Base-by-base conservation (phyloP, 805 yeast genomes). In the Saccharomycopsis javanensis region DNA sequence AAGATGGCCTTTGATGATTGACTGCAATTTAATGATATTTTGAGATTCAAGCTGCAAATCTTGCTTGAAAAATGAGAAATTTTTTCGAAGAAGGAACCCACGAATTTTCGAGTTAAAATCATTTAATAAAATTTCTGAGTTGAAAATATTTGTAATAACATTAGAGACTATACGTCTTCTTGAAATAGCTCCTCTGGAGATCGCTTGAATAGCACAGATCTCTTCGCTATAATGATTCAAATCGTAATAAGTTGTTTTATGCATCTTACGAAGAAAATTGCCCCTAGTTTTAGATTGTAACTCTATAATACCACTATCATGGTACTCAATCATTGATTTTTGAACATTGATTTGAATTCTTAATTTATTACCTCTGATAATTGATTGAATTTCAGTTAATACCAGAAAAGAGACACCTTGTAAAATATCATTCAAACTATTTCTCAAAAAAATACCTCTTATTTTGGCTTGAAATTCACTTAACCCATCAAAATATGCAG, bases 1-100 rank as follows among this genome's bases (percentile, higher is more conserved):
- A 28, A 83, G 70, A 5, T 83, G 79, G 28, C 92, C 95, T 62
- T 90, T 76, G 56, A 83, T 71, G 5, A 70, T 62, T 0, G 87
- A 76, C 68, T 88, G 94, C 2, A 86, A 60, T 1, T 67, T 65
- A 1, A 75, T 64, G 1, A 82, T 64, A 1, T 72, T 64, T 23
- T 61, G 60, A n/a, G 61, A 63, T 33, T 64, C 51, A 45, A 54
- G 54, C 27, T 59, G 60, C 10, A 73, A 55, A 16, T 61, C 55
- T 11, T 34, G 35, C 34, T 60, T 65, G 15, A 62, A 61, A 7
- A 48, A 18, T 0, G 18, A 51, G 4, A 75, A 56, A 8, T 65
- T 63, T 1, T 59, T 64, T 61, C 83, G 68, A 0, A 72, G 65
- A 11, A 66, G 55, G 31, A 69, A 68, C 1, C 83, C 84, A 59